These are phyloP conservation scores for Coprinopsis strossmayeri DNA, from an alignment of 768 basidiomycete species.

Conservation along the genomic window DNA sequence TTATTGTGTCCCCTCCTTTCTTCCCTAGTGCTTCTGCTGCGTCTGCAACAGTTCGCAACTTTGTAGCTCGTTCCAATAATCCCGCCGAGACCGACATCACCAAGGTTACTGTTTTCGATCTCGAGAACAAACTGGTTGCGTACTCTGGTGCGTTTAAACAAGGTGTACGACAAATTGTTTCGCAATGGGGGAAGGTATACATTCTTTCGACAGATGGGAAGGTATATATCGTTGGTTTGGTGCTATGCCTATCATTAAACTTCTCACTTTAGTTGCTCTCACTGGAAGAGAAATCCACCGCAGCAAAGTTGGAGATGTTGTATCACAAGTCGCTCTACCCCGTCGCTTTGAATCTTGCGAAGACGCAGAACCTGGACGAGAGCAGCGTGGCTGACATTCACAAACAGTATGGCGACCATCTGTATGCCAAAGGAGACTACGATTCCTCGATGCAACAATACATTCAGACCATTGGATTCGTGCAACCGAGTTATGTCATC, in stretches of 20 bases:
- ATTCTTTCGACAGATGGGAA: conserved; percentile 73
- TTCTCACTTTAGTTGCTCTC: conserved; percentile 44
- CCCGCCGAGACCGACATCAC: conserved; percentile 54
- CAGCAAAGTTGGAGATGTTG: conserved; percentile 80
- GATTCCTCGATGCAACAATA: conserved; percentile 93
- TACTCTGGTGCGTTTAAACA: conserved; percentile 76
- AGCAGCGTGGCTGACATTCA: conserved; percentile 83
- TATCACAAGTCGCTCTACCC: conserved; percentile 75
- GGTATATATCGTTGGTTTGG: conserved; percentile 33
- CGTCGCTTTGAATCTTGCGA: conserved; percentile 78
- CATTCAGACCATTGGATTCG: conserved; percentile 79
- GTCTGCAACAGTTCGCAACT: conserved; percentile 72
- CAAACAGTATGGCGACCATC: conserved; percentile 82
- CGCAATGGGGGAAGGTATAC: conserved; percentile 76
- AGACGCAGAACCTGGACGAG: conserved; percentile 69
- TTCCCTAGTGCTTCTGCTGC: conserved; percentile 56
- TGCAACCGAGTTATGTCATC: conserved; percentile 94
- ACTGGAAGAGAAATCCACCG: conserved; percentile 73
- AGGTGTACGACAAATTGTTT: conserved; percentile 79
- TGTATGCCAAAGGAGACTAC: conserved; percentile 87
- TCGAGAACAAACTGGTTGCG: conserved; percentile 86
- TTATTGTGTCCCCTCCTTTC: conserved; percentile 86
- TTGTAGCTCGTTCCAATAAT: conserved; percentile 45
- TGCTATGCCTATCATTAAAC: neutral
- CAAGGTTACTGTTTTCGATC: conserved; percentile 83